Evolutionary conservation across 345 rosid genomes (phyloP).

Genomic region (Salix viminalis): DNA sequence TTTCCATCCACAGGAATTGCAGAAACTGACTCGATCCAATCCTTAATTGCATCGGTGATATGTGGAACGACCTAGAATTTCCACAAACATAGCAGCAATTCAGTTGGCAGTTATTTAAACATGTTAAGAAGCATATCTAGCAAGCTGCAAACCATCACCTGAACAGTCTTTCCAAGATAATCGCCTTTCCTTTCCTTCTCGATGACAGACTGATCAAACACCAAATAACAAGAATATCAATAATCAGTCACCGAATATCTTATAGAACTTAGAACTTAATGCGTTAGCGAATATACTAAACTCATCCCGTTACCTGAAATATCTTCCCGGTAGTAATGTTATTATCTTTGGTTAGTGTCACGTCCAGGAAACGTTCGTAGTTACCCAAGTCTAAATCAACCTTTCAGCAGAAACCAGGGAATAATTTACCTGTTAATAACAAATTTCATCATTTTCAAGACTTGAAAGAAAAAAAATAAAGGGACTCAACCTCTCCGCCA

Average conservation of each 20-base stretch:
- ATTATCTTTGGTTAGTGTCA: conserved; percentile 79
- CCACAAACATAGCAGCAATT: neutral
- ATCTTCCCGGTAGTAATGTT: conserved; percentile 97
- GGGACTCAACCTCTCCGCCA: conserved; percentile 80
- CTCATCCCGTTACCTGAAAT: conserved; percentile 63
- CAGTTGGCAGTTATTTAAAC: neutral
- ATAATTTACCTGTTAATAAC: conserved; percentile 15
- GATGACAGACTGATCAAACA: conserved; percentile 26
- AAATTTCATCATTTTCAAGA: neutral
- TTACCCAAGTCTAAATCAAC: conserved; percentile 98
- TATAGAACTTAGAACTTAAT: conserved; percentile 2
- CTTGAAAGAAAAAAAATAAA: neutral
- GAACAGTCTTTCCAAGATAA: conserved; percentile 39
- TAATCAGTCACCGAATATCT: neutral
- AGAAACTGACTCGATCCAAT: conserved; percentile 28
- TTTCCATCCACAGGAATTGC: conserved; percentile 28
- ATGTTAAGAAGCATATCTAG: neutral
- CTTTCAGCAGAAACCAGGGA: conserved; percentile 34
- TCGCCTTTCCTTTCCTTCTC: conserved; percentile 34
- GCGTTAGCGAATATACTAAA: neutral
- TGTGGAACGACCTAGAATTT: conserved; percentile 32
- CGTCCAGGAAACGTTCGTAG: conserved; percentile 89
- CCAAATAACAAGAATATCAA: neutral
- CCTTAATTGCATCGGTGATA: conserved; percentile 34
- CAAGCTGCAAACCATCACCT: conserved; percentile 16